These are phyloP conservation scores for Plasmodium coatneyi DNA, from an alignment of 169 alveolate species.

Conservation along the genomic window DNA sequence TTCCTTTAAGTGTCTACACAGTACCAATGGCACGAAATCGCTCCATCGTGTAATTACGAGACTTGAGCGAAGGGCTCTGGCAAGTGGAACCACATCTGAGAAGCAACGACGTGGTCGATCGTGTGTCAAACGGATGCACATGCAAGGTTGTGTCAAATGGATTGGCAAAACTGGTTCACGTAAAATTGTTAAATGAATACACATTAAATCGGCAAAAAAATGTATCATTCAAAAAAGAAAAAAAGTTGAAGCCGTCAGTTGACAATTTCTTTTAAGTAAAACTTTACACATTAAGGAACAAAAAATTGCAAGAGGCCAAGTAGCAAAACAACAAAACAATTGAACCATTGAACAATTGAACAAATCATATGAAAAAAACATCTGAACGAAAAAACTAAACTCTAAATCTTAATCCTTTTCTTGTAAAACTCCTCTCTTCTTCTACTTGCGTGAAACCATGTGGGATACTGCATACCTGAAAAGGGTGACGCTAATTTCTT, in stretches of 20 bases:
- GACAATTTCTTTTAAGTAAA: not conserved
- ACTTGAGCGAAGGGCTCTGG: not conserved
- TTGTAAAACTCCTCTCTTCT: not conserved
- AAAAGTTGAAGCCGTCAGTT: not conserved
- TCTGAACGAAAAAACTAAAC: not conserved
- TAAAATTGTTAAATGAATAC: not conserved
- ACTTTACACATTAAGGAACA: not conserved
- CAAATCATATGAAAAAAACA: not conserved
- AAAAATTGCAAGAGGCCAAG: not conserved
- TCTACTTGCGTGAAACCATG: not conserved
- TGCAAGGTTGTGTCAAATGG: not conserved
- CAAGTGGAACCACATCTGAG: not conserved
- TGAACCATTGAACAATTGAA: not conserved
- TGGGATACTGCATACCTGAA: not conserved
- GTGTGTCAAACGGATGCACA: not conserved
- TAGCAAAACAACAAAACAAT: not conserved
- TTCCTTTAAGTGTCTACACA: not conserved
- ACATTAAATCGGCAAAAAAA: not conserved
- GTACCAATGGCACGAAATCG: not conserved
- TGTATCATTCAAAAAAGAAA: not conserved
- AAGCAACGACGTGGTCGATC: not conserved
- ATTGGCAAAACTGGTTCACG: not conserved
- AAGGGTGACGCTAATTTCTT: not conserved
- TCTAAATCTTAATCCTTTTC: not conserved
- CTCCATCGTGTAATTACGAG: not conserved